Conservation (phyloP, 352 stramenopile species). For the Globisporangium megalacanthum region DNA sequence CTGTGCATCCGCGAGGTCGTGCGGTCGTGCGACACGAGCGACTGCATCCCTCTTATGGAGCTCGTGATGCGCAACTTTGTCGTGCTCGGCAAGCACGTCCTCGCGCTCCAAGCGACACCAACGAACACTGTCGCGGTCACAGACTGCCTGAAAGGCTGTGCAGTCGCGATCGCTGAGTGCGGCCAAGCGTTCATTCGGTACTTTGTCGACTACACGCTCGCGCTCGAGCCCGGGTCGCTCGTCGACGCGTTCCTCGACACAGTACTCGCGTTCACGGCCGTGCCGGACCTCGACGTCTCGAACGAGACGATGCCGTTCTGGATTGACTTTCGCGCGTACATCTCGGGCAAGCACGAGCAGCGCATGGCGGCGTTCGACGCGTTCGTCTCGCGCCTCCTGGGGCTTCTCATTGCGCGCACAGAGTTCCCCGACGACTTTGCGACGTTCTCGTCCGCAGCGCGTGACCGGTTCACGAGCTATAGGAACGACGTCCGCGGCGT, state of each 20-base stretch:
- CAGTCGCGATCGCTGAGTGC: conserved; percentile 60
- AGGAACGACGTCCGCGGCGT: conserved; percentile 70
- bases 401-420: conserved; percentile 65
- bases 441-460: conserved; percentile 31
- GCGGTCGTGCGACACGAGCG: conserved; percentile 42
- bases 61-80: conserved; percentile 78
- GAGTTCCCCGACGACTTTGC: conserved; percentile 59
- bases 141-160: conserved; percentile 40
- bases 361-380: conserved; percentile 61
- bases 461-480: conserved; percentile 61
- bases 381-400: conserved; percentile 67
- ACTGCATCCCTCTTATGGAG: conserved; percentile 68
- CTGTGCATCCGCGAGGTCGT: conserved; percentile 67
- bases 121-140: conserved; percentile 26
- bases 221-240: conserved; percentile 47
- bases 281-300: conserved; percentile 59
- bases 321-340: conserved; percentile 71
- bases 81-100: conserved; percentile 52
- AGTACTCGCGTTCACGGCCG: conserved; percentile 59
- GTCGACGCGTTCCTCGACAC: conserved; percentile 76
- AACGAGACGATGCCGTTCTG: conserved; percentile 83
- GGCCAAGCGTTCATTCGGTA: conserved; percentile 71
- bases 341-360: conserved; percentile 73
- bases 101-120: conserved; percentile 21
- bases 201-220: conserved; percentile 74